Base-by-base conservation (phyloP, 2,329 filamentous ascomycete genomes). In the Venturia oleaginea region DNA sequence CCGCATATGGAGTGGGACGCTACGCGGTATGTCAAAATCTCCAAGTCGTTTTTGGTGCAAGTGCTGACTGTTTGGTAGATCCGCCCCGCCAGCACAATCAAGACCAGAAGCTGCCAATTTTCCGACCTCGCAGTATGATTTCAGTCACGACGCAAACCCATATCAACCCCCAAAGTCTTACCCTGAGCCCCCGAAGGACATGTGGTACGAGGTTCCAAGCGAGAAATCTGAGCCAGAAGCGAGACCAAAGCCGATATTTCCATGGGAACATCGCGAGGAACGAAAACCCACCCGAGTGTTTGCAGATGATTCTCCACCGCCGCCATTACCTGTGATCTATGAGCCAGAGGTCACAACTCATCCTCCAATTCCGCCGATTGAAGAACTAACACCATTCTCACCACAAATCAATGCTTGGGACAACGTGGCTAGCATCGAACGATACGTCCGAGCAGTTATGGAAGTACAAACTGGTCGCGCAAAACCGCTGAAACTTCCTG, bases 91-190 rank as follows among this genome's bases (percentile, higher is more conserved):
- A 4, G 64, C 75, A 2, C 76, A 89, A 71, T 91, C 92, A 5
- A 88, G 81, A 72, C 92, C 92, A 10, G 94, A 97, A 80, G 93
- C 92, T 7, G 80, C 85, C 67, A 91, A 95, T 74, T 89, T 97
- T 71, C 91, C 92, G 19, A 82, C 82, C 59, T 84, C 86, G 65
- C 86, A 86, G 64, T 97, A 97, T 76, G 82, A 84, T 65, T 97
- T 97, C 87, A 96, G 89, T 64, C 84, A 83, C 64, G 89, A 92
- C 73, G 80, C 82, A 22, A 76, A 85, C 40, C 85, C 90, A 11
- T 97, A 95, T 76, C 83, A 90, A 63, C 84, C 92, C 38, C 92
- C 92, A 22, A 76, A 79, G 66, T 82, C 84, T 63, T 94, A 96
- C 71, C 90, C 92, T 2, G 90, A 91, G 71, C 90, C 91, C 22